Conservation (phyloP, 2,329 filamentous ascomycete genomes). For the Aspergillus costaricaensis region DNA sequence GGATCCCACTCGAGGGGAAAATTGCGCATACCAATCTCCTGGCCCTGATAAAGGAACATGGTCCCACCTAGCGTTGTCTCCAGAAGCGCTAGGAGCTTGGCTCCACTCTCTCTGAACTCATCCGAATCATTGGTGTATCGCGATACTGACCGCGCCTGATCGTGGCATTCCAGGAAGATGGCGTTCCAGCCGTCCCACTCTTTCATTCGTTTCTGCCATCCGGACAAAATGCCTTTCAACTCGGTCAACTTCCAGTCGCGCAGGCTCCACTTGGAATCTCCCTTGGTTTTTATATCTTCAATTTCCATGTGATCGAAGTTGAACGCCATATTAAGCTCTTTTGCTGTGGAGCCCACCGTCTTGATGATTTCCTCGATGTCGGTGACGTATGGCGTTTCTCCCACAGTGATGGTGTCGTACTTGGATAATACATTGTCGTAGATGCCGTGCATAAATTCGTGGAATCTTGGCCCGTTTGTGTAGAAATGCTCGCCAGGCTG, state of each 20-base stretch:
- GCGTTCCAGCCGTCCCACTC: constrained; percentile 63
- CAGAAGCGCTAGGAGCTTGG: constrained; percentile 62
- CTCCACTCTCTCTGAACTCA: constrained; percentile 51
- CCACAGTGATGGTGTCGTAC: constrained; percentile 61
- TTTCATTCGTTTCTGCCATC: constrained; percentile 21
- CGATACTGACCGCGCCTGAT: constrained; percentile 62
- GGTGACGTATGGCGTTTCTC: constrained; percentile 58
- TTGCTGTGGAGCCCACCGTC: constrained; percentile 56
- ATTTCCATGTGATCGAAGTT: constrained; percentile 68
- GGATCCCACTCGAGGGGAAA: constrained; percentile 62
- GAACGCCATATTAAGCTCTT: constrained; percentile 70
- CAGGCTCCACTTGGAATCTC: constrained; percentile 54
- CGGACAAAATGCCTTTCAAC: constrained; percentile 42
- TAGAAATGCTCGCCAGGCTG: constrained; percentile 61
- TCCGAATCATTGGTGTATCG: constrained; percentile 51
- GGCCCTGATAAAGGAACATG: constrained; percentile 67
- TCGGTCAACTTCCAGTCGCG: constrained; percentile 50
- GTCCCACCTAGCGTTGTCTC: constrained; percentile 61
- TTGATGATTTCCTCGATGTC: constrained; percentile 57
- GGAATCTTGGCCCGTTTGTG: constrained; percentile 57
- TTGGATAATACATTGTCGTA: constrained; percentile 52
- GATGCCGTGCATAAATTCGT: constrained; percentile 59
- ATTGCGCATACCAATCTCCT: constrained; percentile 68
- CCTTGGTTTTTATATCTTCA: constrained; percentile 26
- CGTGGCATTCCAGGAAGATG: constrained; percentile 66